Percentiles rank a stretch among this genome's conserved stretches.
These are phyloP conservation scores for Zygoascus hellenicus DNA, from an alignment of 1,139 yeast genomes.

Conservation along the genomic window DNA sequence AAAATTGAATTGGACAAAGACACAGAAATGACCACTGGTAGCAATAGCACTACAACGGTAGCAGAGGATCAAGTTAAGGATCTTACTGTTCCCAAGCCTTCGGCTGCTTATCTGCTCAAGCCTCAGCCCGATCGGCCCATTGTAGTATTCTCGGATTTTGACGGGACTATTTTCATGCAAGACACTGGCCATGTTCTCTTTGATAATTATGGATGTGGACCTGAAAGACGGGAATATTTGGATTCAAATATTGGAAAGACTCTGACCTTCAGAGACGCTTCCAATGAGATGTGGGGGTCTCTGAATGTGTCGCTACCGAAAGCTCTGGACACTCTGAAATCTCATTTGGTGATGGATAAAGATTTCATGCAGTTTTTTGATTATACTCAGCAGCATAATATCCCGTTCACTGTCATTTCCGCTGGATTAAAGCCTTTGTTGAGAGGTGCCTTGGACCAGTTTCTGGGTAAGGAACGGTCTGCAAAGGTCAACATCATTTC, in stretches of 20 bases:
- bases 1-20: too few relatives aligned
- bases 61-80: slow-evolving; percentile 11
- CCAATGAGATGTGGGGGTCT: slow-evolving; percentile 43
- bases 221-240: slow-evolving; percentile 34
- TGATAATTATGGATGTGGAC: slow-evolving; percentile 41
- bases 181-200: slow-evolving; percentile 43
- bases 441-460: slow-evolving; percentile 50
- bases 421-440: slow-evolving; percentile 66
- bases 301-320: slow-evolving; percentile 42
- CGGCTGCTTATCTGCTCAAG: slow-evolving; percentile 28
- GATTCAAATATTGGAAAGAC: slow-evolving; percentile 37
- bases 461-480: slow-evolving; percentile 53
- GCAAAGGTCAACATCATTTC: slow-evolving; percentile 54
- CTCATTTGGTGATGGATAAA: slow-evolving; percentile 52
- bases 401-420: slow-evolving; percentile 58
- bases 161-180: slow-evolving; percentile 42
- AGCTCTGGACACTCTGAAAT: slow-evolving; percentile 49
- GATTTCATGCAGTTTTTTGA: slow-evolving; percentile 54
- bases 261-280: slow-evolving; percentile 37
- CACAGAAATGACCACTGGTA: too few relatives aligned
- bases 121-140: slow-evolving; percentile 30
- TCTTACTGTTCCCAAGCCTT: slow-evolving; percentile 29
- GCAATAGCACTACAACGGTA: neutral
- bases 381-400: slow-evolving; percentile 45
- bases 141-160: slow-evolving; percentile 40